Base-by-base conservation (phyloP, 441 rosid genomes). In the Euphorbia celastroides region DNA sequence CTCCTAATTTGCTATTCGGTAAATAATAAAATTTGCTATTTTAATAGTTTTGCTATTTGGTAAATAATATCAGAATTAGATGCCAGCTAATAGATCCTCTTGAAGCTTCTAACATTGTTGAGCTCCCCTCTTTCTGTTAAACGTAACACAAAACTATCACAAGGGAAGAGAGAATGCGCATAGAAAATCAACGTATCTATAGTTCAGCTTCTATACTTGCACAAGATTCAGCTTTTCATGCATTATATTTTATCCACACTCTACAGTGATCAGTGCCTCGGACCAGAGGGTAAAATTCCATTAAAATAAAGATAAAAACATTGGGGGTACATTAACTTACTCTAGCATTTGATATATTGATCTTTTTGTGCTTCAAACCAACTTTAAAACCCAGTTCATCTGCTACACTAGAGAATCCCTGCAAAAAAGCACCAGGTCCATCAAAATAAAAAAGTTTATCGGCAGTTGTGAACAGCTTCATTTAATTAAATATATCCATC, bases 291-390 rank as follows among this genome's bases (percentile, higher is more conserved):
- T 26, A 28, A 20, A 16, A 0, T 65, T 48, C 51, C 34, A 16
- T 28, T 23, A 56, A 9, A 58, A 57, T 36, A 26, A 28, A 36
- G 30, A 62, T 28, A 38, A 38, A 7, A 38, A 41, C 14, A 20
- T 67, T 23, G 34, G 50, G 48, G 54, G 38, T 5, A 63, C 42
- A 72, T 60, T 31, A 17, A 84, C 99, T 88, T 77, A 93, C 99
- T 88, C 99, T 86, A 72, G 97, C 82, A 79, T 93, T 88, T 36
- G 97, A 91, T 67, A 93, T 91, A 66, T 93, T 93, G 69, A 93
- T 91, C 82, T 93, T 93, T 84, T 91, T 89, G 87, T 93, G 99
- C 83, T 89, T 91, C 73, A 93, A 71, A 62, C 89, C 84, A 73
- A 93, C 89, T 77, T 82, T 74, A 68, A 89, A 51, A 64, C 88